Conservation (phyloP, 495 filamentous ascomycete genomes). For the Talaromyces proteolyticus region DNA sequence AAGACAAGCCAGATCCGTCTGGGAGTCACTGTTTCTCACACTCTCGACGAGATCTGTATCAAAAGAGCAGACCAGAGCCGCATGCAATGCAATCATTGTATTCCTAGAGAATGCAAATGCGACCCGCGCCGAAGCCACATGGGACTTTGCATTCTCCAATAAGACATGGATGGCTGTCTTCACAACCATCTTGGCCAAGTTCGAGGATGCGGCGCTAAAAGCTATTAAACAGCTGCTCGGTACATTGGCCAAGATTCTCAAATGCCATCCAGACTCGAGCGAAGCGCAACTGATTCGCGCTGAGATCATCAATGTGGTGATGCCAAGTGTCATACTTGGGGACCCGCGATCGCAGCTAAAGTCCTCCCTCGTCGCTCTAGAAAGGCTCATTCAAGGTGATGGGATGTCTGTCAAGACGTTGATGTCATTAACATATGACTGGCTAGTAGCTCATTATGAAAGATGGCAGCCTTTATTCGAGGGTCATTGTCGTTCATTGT, state of each 20-base stretch:
- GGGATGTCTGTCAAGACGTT: conserved; percentile 24
- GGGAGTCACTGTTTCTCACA: conserved; percentile 30
- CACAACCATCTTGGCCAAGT: conserved; percentile 65
- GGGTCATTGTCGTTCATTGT: conserved; percentile 24
- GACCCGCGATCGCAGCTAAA: conserved; percentile 36
- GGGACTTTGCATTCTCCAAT: conserved; percentile 38
- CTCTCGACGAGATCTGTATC: conserved; percentile 32
- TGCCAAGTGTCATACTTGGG: conserved; percentile 32
- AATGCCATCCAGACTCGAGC: conserved; percentile 36
- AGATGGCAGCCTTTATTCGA: conserved; percentile 24
- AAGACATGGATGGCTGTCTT: conserved; percentile 54
- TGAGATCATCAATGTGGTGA: conserved; percentile 16
- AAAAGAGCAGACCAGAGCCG: conserved; percentile 30
- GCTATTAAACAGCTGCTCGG: conserved; percentile 69
- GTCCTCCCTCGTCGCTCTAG: conserved; percentile 33
- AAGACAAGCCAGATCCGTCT: conserved; percentile 31
- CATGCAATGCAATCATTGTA: conserved; percentile 40
- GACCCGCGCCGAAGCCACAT: conserved; percentile 26
- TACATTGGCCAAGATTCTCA: conserved; percentile 47
- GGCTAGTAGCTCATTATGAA: conserved; percentile 25
- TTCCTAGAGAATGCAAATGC: conserved; percentile 39
- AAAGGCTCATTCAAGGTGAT: conserved; percentile 33
- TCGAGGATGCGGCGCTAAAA: conserved; percentile 66
- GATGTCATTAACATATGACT: conserved; percentile 21
- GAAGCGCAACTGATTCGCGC: conserved; percentile 14